Evolutionary conservation across 192 early-diverging fungal genomes (phyloP).

Genomic region (Umbelopsis isabellina): DNA sequence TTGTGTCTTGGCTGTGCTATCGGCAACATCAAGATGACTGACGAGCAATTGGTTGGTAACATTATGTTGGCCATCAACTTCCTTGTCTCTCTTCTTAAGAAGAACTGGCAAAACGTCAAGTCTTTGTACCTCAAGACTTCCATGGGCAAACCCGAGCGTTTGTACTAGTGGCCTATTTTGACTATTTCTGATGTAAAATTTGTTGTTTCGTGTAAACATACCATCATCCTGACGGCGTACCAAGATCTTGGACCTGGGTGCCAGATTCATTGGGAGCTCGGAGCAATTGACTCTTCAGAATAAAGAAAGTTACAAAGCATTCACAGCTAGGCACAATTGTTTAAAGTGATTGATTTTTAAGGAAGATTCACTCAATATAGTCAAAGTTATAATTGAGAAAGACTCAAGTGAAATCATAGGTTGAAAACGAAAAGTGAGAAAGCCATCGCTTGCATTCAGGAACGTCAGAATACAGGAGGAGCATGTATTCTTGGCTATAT

Average conservation of each 20-base stretch:
- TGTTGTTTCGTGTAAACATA: constrained; percentile 20
- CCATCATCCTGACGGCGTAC: constrained; percentile 32
- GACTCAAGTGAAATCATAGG: too few species aligned
- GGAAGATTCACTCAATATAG: too few species aligned
- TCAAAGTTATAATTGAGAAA: too few species aligned
- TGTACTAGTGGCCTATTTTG: constrained; percentile 63
- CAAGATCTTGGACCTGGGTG: constrained; percentile 38
- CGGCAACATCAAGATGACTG: constrained; percentile 92
- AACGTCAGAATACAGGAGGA: too few species aligned
- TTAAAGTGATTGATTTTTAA: too few species aligned
- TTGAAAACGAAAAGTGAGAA: too few species aligned
- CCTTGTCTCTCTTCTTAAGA: constrained; percentile 96
- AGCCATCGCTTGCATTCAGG: too few species aligned
- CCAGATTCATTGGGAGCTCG: constrained; percentile 39
- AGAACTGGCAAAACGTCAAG: constrained; percentile 99
- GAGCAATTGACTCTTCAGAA: constrained; percentile 14
- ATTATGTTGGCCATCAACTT: constrained; percentile 99
- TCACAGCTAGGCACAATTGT: too few species aligned
- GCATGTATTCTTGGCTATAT: too few species aligned
- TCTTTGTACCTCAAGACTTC: constrained; percentile 97
- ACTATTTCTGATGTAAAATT: constrained; percentile 8
- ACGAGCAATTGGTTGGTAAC: constrained; percentile 90
- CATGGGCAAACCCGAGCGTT: constrained; percentile 93
- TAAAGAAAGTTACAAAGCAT: not conserved
- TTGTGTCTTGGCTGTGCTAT: constrained; percentile 95